Evolutionary conservation across 2,329 filamentous ascomycete genomes (phyloP).

Genomic region (Xylariaceae sp.): DNA sequence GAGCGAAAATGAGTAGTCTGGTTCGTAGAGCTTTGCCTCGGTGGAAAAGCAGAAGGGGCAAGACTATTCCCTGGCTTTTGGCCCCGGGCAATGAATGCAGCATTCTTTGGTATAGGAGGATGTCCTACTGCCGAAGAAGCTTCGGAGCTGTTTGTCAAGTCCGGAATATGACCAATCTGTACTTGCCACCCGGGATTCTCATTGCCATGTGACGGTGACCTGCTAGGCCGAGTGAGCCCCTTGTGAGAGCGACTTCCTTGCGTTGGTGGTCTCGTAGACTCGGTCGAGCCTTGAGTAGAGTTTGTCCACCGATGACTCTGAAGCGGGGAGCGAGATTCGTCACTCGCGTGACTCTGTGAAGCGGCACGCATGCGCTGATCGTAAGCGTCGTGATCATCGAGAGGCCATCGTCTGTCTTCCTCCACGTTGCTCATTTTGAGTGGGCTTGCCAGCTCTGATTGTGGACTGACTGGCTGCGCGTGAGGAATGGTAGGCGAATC

Average conservation of each 20-base stretch:
- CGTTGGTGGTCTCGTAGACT: conserved; percentile 3
- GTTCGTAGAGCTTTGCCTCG: conserved; percentile 20
- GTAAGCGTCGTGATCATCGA: conserved; percentile 14
- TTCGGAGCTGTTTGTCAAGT: conserved; percentile 14
- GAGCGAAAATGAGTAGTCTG: conserved; percentile 13
- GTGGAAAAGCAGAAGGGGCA: conserved; percentile 15
- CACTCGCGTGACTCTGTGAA: conserved; percentile 21
- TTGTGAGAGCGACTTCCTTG: conserved; percentile 10
- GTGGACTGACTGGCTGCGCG: conserved; percentile 20
- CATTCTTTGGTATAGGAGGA: conserved; percentile 18
- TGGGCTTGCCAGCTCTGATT: neutral
- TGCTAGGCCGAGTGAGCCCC: conserved; percentile 13
- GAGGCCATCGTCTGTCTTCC: conserved; percentile 9
- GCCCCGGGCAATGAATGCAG: conserved; percentile 11
- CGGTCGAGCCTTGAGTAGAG: conserved; percentile 24
- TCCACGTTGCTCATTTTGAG: conserved; percentile 9
- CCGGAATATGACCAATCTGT: conserved; percentile 9
- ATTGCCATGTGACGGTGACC: conserved; percentile 13
- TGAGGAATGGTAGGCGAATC: conserved; percentile 29
- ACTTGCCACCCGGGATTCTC: conserved; percentile 10
- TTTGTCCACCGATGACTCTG: conserved; percentile 26
- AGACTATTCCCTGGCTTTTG: conserved; percentile 9
- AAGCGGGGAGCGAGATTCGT: conserved; percentile 22
- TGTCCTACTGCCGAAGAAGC: conserved; percentile 14
- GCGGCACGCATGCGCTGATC: conserved; percentile 21